Evolutionary conservation across 2,329 filamentous ascomycete genomes (phyloP).

Genomic region (Aureobasidium pullulans): DNA sequence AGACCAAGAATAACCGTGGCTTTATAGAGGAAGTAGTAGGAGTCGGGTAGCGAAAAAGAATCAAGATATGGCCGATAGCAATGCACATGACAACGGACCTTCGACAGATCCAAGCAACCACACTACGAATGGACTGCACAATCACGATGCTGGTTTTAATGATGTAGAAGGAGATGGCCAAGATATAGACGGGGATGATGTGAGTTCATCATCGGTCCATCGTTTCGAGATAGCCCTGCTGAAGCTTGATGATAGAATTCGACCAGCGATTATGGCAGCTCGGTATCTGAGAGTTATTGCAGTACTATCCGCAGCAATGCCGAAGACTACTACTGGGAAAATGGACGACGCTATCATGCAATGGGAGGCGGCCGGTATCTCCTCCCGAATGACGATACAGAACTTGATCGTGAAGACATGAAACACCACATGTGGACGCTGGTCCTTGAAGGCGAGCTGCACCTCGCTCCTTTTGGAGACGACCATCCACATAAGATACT

Average conservation of each 20-base stretch:
- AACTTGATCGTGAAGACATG: constrained; percentile 16
- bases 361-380: constrained; percentile 13
- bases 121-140: not conserved
- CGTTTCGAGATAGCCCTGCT: not conserved
- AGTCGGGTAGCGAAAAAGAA: not conserved
- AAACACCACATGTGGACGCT: constrained; percentile 16
- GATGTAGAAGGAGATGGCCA: not conserved
- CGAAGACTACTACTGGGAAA: constrained; percentile 17
- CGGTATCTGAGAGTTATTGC: constrained; percentile 3
- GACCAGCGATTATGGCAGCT: constrained; percentile 3
- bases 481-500: constrained; percentile 33
- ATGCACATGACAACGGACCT: not conserved
- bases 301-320: constrained; percentile 12
- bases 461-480: constrained; percentile 34
- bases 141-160: not conserved
- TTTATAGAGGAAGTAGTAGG: not conserved
- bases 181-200: not conserved
- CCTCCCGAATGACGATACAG: constrained; percentile 15
- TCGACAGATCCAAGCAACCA: not conserved
- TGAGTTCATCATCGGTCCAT: not conserved
- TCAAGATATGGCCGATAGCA: not conserved
- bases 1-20: too few relatives aligned
- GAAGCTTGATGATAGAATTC: not conserved
- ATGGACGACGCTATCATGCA: constrained; percentile 24
- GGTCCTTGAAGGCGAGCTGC: constrained; percentile 25